Percentiles rank a stretch among this genome's conserved stretches.
Conservation (phyloP, 805 yeast genomes). For the Isabelozyma rhagii region DNA sequence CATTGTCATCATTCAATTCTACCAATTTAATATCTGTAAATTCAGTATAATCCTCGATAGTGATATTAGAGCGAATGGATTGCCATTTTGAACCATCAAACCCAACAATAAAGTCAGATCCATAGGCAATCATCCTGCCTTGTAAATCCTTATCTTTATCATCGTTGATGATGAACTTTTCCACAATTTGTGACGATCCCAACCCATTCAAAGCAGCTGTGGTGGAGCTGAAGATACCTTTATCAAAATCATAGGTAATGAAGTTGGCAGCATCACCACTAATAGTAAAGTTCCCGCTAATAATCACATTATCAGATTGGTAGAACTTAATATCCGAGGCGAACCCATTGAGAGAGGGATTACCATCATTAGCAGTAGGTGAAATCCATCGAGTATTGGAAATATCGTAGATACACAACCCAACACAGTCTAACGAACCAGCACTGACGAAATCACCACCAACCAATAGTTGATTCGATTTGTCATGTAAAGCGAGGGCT, state of each 20-base stretch:
- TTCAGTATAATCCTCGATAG: slow-evolving; percentile 22
- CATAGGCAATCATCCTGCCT: slow-evolving; percentile 38
- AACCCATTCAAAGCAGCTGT: slow-evolving; percentile 15
- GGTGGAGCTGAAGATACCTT: slow-evolving; percentile 22
- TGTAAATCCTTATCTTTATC: slow-evolving; percentile 27
- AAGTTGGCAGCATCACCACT: slow-evolving; percentile 39
- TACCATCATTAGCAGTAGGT: slow-evolving; percentile 27
- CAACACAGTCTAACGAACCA: slow-evolving; percentile 54
- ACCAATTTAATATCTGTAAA: slow-evolving; percentile 48
- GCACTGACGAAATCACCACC: slow-evolving; percentile 72
- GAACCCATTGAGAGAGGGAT: slow-evolving; percentile 41
- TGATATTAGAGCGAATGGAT: slow-evolving; percentile 32
- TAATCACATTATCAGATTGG: slow-evolving; percentile 31
- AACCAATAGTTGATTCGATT: slow-evolving; percentile 46
- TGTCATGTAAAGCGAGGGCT: slow-evolving; percentile 32
- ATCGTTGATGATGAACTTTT: slow-evolving; percentile 47
- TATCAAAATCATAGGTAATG: slow-evolving; percentile 51
- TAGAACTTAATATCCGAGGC: slow-evolving; percentile 53
- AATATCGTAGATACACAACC: slow-evolving; percentile 65
- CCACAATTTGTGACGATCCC: slow-evolving; percentile 20
- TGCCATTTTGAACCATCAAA: slow-evolving; percentile 51
- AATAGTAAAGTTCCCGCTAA: slow-evolving; percentile 53
- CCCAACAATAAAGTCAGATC: slow-evolving; percentile 32
- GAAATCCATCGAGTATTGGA: slow-evolving; percentile 51
- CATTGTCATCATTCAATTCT: slow-evolving; percentile 25